Base-by-base conservation (phyloP, 2,329 filamentous ascomycete genomes). In the Cytospora schulzeri region DNA sequence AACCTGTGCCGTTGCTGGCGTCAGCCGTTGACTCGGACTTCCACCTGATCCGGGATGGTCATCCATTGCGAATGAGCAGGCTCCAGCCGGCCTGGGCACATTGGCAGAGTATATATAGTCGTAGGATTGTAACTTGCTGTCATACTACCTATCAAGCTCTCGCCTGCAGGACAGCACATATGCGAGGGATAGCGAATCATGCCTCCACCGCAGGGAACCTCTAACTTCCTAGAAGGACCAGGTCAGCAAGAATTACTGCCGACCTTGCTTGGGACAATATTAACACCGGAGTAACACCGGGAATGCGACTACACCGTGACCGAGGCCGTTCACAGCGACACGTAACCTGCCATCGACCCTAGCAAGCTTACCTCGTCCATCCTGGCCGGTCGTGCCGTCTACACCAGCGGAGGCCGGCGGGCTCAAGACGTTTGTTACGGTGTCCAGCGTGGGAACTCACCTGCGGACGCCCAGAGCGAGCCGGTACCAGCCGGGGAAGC, bases 401-500 rank as follows among this genome's bases (percentile, higher is more conserved):
- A 24, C 45, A 59, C 59, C 45, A n/a, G 24, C 28, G 61, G n/a
- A n/a, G n/a, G n/a, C n/a, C n/a, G n/a, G n/a, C n/a, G 61, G 61
- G 11, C 55, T 63, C 38, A 78, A 76, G 68, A 78, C 76, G 0
- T 75, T 84, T 45, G 69, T 83, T 35, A 80, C 79, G 54, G 72
- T 82, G 26, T 71, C 70, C 48, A 80, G 77, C 58, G 74, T 80
- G 14, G 81, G 75, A 0, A 77, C 74, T 12, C 75, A 75, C 60
- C 19, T 73, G 22, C 60, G 72, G 5, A 60, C 24, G 1, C 70
- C 71, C 0, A 71, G 72, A 8, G 45, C 72, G 24, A 78, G 77
- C 67, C 73, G 73, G 0, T 86, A 85, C 67, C 73, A 77, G 62
- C 74, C 71, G 2, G 74, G 73, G 5, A 84, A 85, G 69, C 68